Evolutionary conservation across 2,329 filamentous ascomycete species (phyloP), one percentile per base, ranked within the genome.

Genomic region (Lasiodiplodia theobromae): DNA sequence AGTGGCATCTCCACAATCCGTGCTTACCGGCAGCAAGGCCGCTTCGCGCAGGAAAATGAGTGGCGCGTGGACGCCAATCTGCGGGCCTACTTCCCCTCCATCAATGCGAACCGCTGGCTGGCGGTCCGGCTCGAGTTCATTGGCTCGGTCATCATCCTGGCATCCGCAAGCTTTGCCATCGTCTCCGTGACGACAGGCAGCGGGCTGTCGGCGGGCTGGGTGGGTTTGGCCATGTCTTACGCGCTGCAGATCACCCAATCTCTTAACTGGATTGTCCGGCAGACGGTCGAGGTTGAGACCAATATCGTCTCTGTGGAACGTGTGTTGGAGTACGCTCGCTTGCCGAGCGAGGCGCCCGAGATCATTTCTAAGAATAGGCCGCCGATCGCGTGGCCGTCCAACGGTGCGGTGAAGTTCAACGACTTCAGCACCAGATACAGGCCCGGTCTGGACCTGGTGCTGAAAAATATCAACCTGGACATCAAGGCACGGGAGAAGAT

Each of bases 201-300:
- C 74, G 80, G 79, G 0, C 80, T 96, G 49, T 88, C 86, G 25
- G 83, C 89, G 8, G 96, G 96, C 69, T 84, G 89, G 81, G 94
- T 98, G 65, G 96, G 96, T 84, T 85, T 99, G 75, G 89, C 92
- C 71, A 97, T 99, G 94, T 97, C 95, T 57, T 97, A 98, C 81
- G 96, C 94, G 49, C 87, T 99, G 71, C 93, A 97, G 82, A 98
- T 99, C 77, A 99, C 96, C 1, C 92, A 95, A 73, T 97, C 94
- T 44, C 87, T 99, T 75, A 99, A 98, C 84, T 99, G 96, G 96
- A 97, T 99, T 76, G 96, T 99, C 64, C 90, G 96, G 69, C 96
- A 99, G 82, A 97, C 94, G 0, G 96, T 99, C 40, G 96, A 99
- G 81, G 96, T 99, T n/a, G 96, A 99, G 85, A 98, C 95, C n/a